Conservation (phyloP, 208 protist species). For the Phytomonas sp. region DNA sequence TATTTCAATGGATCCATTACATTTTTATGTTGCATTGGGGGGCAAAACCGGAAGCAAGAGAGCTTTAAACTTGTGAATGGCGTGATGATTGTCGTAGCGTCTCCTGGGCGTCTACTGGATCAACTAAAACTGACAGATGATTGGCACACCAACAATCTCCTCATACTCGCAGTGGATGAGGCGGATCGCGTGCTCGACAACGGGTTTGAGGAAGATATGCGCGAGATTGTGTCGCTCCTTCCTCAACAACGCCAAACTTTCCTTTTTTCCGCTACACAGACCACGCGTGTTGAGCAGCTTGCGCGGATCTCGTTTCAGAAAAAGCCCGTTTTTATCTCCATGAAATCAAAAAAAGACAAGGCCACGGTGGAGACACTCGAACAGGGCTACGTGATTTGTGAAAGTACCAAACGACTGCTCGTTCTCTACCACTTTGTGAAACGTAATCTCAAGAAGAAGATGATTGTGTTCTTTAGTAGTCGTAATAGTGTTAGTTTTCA, state of each 20-base stretch:
- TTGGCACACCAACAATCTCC: slow-evolving; percentile 96
- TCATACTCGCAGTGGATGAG: slow-evolving; percentile 98
- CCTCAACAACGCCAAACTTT: slow-evolving; percentile 96
- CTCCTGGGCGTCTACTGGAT: slow-evolving; percentile 95
- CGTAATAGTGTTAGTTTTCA: slow-evolving; percentile 98
- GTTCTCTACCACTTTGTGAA: slow-evolving; percentile 99
- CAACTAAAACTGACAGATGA: slow-evolving; percentile 96
- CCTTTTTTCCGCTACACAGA: slow-evolving; percentile 99
- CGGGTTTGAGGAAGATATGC: slow-evolving; percentile 98
- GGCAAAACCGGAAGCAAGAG: slow-evolving; percentile 86
- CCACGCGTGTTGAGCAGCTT: slow-evolving; percentile 96
- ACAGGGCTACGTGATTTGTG: slow-evolving; percentile 97
- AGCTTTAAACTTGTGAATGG: slow-evolving; percentile 82
- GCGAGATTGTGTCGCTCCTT: slow-evolving; percentile 97
- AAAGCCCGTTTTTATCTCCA: slow-evolving; percentile 95
- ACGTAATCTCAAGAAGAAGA: slow-evolving; percentile 96
- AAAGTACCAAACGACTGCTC: slow-evolving; percentile 93
- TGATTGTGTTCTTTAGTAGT: slow-evolving; percentile 99
- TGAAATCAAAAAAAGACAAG: slow-evolving; percentile 87
- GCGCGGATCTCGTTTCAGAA: slow-evolving; percentile 93
- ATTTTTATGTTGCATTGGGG: slow-evolving; percentile 87
- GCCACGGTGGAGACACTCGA: slow-evolving; percentile 92
- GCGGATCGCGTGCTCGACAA: slow-evolving; percentile 98
- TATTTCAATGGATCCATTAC: slow-evolving; percentile 87
- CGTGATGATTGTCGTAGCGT: slow-evolving; percentile 88